Base-by-base conservation (phyloP, 148 eudicot species). In the Rhododendron mucronatum region DNA sequence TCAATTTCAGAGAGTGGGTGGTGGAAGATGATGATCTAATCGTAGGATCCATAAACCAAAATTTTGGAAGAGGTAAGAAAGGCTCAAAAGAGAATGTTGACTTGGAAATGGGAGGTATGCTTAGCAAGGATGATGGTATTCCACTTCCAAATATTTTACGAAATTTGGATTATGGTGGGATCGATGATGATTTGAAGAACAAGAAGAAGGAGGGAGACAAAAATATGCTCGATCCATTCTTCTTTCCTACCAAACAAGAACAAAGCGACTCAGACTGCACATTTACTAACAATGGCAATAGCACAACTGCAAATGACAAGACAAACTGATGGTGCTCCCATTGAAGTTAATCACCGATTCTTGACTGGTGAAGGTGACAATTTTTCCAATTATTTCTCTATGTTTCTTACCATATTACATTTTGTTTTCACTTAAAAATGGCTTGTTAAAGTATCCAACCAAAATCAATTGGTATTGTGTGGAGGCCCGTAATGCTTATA, bases 1-100 rank as follows among this genome's bases (percentile, higher is more conserved):
- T 91, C 83, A 86, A 94, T 87, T 92, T 94, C 77, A 85, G 96
- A 59, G 88, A 90, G 81, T 83, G 86, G 84, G 90, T 90, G 73
- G 13, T 85, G 10, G 93, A 92, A 14, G 95, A 92, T 76, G 97
- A 94, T 84, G 89, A 84, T 41, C 11, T 80, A 73, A 20, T 48
- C 7, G 12, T 73, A 12, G 80, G 67, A 73, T 71, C 85, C 65
- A 73, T 84, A 15, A 39, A 39, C 50, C 47, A 30, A 50, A 84
- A 50, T 33, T 84, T 71, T 50, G 67, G 85, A 21, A 73, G 80
- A 73, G 33, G 74, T 21, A 82, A 44, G 15, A 37, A 33, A 48
- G 18, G 48, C 47, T 73, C 85, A 48, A 84, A 50, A 48, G 80
- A 75, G 37, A 84, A 67, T 51, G 26, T 47, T 12, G 92, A 91